A percentile compares a stretch with the other conserved stretches of the same genome.
Evolutionary conservation across 2,329 filamentous ascomycete genomes (phyloP).

Genomic region (Venturia oleaginea): DNA sequence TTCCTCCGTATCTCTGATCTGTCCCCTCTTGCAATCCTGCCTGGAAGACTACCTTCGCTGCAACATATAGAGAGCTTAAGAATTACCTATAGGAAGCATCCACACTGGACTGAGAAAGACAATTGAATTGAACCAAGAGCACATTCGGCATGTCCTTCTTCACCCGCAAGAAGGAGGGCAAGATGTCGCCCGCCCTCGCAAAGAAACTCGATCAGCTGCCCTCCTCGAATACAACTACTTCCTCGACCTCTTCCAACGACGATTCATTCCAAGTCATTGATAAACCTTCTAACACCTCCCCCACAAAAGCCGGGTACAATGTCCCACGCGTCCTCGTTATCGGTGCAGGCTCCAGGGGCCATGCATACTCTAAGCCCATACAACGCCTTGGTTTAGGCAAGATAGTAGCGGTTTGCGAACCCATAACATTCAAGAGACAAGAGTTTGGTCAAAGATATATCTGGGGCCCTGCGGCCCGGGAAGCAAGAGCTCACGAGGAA

Average conservation of each 20-base stretch:
- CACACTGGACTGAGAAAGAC: neutral
- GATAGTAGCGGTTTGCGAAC: slow-evolving; percentile 74
- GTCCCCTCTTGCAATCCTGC: neutral
- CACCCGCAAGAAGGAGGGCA: neutral
- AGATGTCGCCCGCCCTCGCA: neutral
- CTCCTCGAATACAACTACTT: neutral
- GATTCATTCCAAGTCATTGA: neutral
- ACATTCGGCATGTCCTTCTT: neutral
- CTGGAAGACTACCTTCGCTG: neutral
- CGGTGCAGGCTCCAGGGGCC: slow-evolving; percentile 30
- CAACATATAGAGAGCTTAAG: neutral
- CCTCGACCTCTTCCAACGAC: neutral
- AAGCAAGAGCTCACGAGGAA: slow-evolving; percentile 40
- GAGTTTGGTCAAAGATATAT: slow-evolving; percentile 64
- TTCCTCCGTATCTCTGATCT: neutral
- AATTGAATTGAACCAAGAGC: neutral
- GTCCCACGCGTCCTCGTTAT: slow-evolving; percentile 26
- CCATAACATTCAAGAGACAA: slow-evolving; percentile 64
- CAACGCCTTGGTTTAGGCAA: slow-evolving; percentile 39
- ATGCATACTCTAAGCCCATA: slow-evolving; percentile 24
- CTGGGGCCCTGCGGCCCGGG: slow-evolving; percentile 48
- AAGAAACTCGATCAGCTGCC: slow-evolving; percentile 7
- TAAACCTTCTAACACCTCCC: neutral
- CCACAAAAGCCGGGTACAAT: neutral
- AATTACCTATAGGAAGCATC: neutral